Base-by-base conservation (phyloP, 805 yeast genomes). In the Candida taoyuanica region DNA sequence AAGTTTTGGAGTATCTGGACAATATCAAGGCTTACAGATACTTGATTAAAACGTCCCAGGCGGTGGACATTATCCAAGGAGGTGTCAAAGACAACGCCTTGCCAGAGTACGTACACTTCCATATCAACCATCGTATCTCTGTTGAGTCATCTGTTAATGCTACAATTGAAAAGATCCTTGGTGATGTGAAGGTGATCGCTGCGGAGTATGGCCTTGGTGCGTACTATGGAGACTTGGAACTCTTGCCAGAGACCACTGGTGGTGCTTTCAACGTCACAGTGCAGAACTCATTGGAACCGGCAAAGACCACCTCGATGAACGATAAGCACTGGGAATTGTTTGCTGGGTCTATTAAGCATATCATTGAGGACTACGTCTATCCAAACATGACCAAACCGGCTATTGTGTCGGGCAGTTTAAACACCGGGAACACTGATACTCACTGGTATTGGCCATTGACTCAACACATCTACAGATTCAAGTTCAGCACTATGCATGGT, bases 391-490 rank as follows among this genome's bases (percentile, higher is more conserved):
- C 55, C 3, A 55, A 61, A 16, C 40, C 58, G n/a, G 54, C 68
- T 13, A 50, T 72, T 29, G 69, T 76, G 13, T 67, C 82, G 3
- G 86, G 88, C 3, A 63, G 73, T 18, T 55, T 81, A 29, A 73
- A 76, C 70, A 67, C 83, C 3, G 88, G 81, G 16, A 81, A 81
- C 58, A 82, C 89, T 3, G 89, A 83, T 53, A 81, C 88, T 5
- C 63, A 67, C 40, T 67, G 72, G 50, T 83, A 78, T 59, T 80
- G 86, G 87, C 54, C 60, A 30, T 61, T 83, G 49, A 72, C 82
- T 3, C 58, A 65, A 26, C 72, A 81, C 51, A 78, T 83, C 36
- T 83, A 68, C 63, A 67, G 89, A 40, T 77, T 69, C 55, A 67
- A 69, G 30, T 82, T 85, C 11, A 71, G 70, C 23, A 57, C 62